Evolutionary conservation across 129 eudicot genomes (phyloP).

Genomic region (Centella asiatica): DNA sequence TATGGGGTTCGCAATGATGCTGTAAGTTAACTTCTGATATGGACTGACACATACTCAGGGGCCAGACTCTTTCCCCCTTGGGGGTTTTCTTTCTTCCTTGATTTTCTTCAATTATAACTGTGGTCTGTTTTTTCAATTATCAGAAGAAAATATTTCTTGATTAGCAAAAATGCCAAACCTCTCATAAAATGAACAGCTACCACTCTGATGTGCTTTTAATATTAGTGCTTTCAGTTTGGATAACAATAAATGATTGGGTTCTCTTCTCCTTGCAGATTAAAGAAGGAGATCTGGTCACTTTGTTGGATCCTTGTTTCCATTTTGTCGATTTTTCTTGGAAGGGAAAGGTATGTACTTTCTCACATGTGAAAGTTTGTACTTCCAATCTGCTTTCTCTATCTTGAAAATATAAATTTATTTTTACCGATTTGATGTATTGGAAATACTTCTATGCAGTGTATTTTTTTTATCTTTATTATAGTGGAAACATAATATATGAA

Average conservation of each 20-base stretch:
- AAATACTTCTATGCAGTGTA: neutral
- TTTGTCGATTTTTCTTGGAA: conserved; percentile 70
- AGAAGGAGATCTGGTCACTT: conserved; percentile 76
- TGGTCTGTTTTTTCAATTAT: neutral
- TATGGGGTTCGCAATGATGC: conserved; percentile 61
- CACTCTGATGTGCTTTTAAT: conserved; percentile 2
- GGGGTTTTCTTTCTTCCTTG: neutral
- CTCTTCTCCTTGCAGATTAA: conserved; percentile 39
- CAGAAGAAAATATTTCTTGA: neutral
- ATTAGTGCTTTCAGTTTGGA: too few relatives aligned
- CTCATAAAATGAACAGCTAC: neutral
- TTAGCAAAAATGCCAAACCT: neutral
- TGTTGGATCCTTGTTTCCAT: conserved; percentile 69
- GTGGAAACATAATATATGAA: too few relatives aligned
- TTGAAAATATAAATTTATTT: neutral
- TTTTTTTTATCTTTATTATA: neutral
- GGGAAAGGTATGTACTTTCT: conserved; percentile 48
- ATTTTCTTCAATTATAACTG: neutral
- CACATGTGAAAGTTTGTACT: neutral
- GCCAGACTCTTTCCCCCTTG: neutral
- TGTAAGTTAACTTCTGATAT: conserved; percentile 27
- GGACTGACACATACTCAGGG: neutral
- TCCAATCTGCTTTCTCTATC: neutral
- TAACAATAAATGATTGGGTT: neutral
- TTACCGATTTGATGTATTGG: neutral